Evolutionary conservation across 768 basidiomycete species (phyloP).

Genomic region (Pleurotus tuoliensis): DNA sequence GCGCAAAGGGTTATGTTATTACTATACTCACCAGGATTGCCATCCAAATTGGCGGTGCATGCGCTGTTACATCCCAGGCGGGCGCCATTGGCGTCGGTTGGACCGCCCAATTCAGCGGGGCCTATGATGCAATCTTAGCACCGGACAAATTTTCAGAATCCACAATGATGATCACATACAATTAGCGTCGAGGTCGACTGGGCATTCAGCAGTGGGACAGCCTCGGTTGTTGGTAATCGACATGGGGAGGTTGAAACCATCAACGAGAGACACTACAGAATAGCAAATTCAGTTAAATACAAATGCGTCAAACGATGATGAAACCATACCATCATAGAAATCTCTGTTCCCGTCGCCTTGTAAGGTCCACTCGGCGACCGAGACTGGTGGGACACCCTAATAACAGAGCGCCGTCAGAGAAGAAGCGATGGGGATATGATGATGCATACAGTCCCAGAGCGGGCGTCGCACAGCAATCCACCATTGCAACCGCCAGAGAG

Average conservation of each 20-base stretch:
- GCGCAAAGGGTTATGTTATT: not conserved
- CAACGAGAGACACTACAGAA: conserved; percentile 53
- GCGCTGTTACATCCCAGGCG: conserved; percentile 55
- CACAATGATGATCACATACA: conserved; percentile 28
- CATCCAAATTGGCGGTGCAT: conserved; percentile 35
- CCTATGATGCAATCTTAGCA: not conserved
- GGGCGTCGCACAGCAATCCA: conserved; percentile 52
- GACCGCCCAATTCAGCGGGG: conserved; percentile 42
- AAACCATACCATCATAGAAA: conserved; percentile 53
- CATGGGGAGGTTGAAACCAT: conserved; percentile 63
- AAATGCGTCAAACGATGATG: not conserved
- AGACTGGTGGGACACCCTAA: conserved; percentile 60
- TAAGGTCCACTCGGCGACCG: conserved; percentile 68
- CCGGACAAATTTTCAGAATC: not conserved
- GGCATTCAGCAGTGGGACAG: conserved; percentile 53
- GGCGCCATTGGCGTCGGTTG: conserved; percentile 40
- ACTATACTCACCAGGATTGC: conserved; percentile 17
- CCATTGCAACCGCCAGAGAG: conserved; percentile 67
- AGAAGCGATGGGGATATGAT: not conserved
- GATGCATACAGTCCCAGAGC: conserved; percentile 42
- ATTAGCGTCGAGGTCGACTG: conserved; percentile 55
- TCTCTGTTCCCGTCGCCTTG: conserved; percentile 38
- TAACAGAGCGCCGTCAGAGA: not conserved
- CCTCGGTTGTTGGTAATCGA: conserved; percentile 51
- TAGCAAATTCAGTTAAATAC: too few species aligned